Evolutionary conservation across 345 rosid species (phyloP).

Genomic region (Mercurialis annua): DNA sequence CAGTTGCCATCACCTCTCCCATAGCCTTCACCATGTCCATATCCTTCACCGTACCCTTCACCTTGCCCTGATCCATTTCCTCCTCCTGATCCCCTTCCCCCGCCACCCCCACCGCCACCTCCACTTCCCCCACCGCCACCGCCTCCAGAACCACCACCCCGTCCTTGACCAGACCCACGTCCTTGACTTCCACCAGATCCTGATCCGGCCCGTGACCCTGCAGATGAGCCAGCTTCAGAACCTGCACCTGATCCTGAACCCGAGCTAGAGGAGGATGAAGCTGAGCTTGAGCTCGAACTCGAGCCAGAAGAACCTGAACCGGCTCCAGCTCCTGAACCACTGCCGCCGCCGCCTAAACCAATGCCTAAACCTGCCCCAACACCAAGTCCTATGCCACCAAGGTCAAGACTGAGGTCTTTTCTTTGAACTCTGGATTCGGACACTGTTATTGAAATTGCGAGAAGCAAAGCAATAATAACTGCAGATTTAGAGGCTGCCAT

Average conservation of each 20-base stretch:
- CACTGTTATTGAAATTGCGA: not conserved
- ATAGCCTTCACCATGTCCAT: not conserved
- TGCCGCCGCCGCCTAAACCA: conserved; percentile 26
- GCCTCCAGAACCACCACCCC: not conserved
- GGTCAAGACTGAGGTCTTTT: conserved; percentile 31
- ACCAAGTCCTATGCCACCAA: conserved; percentile 31
- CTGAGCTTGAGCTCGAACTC: not conserved
- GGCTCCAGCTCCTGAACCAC: not conserved
- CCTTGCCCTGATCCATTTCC: not conserved
- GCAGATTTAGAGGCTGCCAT: not conserved
- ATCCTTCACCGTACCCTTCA: not conserved
- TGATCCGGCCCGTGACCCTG: not conserved
- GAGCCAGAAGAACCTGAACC: not conserved
- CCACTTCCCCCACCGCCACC: not conserved
- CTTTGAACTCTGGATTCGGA: conserved; percentile 35
- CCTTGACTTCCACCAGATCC: not conserved
- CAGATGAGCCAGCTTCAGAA: not conserved
- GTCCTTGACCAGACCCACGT: not conserved
- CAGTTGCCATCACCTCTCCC: not conserved
- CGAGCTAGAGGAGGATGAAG: not conserved
- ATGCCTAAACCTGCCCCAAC: conserved; percentile 33
- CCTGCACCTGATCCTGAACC: not conserved
- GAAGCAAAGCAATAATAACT: not conserved
- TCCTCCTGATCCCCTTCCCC: not conserved
- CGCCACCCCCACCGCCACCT: not conserved